phyloP scores from a whole-genome alignment of 495 filamentous ascomycete genomes.

The Viridothelium virens region DNA sequence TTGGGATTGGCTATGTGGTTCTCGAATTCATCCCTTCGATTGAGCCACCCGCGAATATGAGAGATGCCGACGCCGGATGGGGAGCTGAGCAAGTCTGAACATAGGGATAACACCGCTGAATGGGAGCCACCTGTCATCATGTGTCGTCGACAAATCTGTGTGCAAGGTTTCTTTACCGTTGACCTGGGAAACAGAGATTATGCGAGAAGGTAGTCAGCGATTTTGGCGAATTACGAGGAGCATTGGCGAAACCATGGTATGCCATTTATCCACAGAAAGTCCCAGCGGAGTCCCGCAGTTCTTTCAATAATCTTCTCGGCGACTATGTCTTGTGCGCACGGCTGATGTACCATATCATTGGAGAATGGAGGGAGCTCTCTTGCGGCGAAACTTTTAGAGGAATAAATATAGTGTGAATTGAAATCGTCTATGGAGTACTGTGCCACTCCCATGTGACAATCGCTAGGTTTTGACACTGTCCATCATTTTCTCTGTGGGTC shows the following conservation, averaged over 20 bases:
- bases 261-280: background rate
- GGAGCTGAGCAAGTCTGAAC: constrained; percentile 80
- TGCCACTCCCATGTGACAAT: too few species aligned
- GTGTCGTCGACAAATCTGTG: background rate
- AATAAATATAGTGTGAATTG: background rate
- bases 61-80: constrained; percentile 82
- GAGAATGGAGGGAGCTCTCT: background rate
- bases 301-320: background rate
- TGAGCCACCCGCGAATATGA: constrained; percentile 97
- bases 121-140: background rate
- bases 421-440: too few species aligned
- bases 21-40: constrained; percentile 94
- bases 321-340: background rate
- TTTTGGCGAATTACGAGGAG: background rate
- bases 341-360: background rate
- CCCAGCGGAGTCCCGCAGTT: background rate
- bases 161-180: background rate
- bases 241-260: background rate
- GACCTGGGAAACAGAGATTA: background rate
- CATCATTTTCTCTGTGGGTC: too few species aligned
- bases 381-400: background rate
- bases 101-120: background rate
- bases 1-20: constrained; percentile 44
- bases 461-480: too few species aligned
- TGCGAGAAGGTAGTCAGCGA: background rate